Evolutionary conservation across 2,329 filamentous ascomycete genomes (phyloP).

Genomic region (Microdochium nivale): DNA sequence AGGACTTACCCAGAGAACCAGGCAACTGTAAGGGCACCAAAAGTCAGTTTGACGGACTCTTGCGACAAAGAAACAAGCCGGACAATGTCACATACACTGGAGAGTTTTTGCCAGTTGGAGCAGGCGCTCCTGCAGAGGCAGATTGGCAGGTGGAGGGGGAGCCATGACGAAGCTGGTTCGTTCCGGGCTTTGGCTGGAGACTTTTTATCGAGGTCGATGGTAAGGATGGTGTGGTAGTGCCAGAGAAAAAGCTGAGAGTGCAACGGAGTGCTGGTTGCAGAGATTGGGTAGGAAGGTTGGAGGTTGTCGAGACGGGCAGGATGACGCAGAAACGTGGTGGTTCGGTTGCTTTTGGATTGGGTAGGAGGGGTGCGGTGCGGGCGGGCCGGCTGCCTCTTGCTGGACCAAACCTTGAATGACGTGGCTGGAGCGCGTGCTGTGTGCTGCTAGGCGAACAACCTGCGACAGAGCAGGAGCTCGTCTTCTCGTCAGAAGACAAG

Average conservation of each 20-base stretch:
- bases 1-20: constrained; percentile 72
- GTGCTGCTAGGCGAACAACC: too few species aligned
- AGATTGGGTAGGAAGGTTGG: not conserved
- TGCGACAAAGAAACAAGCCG: not conserved
- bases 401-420: not conserved
- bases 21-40: constrained; percentile 42
- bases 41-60: not conserved
- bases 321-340: not conserved
- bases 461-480: too few species aligned
- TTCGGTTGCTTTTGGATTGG: not conserved
- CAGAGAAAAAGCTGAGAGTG: not conserved
- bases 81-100: constrained; percentile 60
- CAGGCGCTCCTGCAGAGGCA: constrained; percentile 68
- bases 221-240: not conserved
- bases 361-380: not conserved
- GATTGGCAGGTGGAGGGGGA: constrained; percentile 60
- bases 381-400: not conserved
- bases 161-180: constrained; percentile 42
- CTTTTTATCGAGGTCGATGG: not conserved
- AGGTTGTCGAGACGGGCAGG: not conserved
- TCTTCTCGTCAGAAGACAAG: too few species aligned
- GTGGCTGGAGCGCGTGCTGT: not conserved
- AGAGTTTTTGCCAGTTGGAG: constrained; percentile 76
- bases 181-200: not conserved
- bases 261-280: not conserved